Percentiles rank a stretch among this genome's conserved stretches.
Conservation (phyloP, 2,329 filamentous ascomycete species). For the Hymenoscyphus salicellus region DNA sequence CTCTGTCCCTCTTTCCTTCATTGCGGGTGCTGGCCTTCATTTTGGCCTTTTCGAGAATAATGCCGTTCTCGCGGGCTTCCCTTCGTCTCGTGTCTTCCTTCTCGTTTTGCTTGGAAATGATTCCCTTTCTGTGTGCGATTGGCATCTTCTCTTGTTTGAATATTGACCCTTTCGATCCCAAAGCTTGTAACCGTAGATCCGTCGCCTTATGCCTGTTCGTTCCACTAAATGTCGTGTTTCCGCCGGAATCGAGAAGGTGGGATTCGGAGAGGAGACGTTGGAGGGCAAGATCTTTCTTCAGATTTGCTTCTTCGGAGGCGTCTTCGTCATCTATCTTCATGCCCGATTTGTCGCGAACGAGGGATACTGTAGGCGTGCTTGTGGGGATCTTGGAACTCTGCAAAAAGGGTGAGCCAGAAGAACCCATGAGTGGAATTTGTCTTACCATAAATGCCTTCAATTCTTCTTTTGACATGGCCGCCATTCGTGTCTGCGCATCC, state of each 20-base stretch:
- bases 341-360: conserved; percentile 29
- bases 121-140: conserved; percentile 82
- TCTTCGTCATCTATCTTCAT: conserved; percentile 46
- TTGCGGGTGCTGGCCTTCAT: conserved; percentile 39
- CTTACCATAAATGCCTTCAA: conserved; percentile 75
- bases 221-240: conserved; percentile 51
- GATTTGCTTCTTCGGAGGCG: conserved; percentile 59
- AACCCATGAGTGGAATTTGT: background rate
- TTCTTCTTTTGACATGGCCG: conserved; percentile 61
- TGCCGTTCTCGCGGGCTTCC: conserved; percentile 85
- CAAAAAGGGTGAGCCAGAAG: background rate
- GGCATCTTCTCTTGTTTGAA: conserved; percentile 84
- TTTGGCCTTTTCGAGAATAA: conserved; percentile 69
- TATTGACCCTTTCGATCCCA: conserved; percentile 75
- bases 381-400: conserved; percentile 35
- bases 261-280: conserved; percentile 90
- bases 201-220: conserved; percentile 76
- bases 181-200: conserved; percentile 76
- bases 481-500: conserved; percentile 29
- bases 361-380: conserved; percentile 22
- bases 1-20: conserved; percentile 48
- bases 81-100: conserved; percentile 69
- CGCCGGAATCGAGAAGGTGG: conserved; percentile 69
- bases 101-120: conserved; percentile 60
- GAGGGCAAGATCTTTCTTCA: conserved; percentile 89